These are phyloP conservation scores for Fusarium brevicatenulatum DNA, from an alignment of 2,329 filamentous ascomycete species.

Conservation along the genomic window DNA sequence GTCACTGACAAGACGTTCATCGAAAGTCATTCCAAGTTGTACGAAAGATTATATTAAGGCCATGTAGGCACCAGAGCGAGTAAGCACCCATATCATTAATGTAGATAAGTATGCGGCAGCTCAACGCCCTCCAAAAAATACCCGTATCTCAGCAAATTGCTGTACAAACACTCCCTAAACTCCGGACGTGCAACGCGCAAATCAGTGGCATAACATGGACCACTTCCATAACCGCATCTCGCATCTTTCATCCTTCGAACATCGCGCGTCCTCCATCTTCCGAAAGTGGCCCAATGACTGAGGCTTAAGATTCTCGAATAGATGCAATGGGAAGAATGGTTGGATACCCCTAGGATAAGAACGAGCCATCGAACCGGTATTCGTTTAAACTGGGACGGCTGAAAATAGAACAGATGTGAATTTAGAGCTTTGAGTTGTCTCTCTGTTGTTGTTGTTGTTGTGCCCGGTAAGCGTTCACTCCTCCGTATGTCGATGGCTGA, in stretches of 20 bases:
- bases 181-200: neutral
- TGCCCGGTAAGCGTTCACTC: slow-evolving; percentile 44
- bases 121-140: neutral
- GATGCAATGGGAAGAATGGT: neutral
- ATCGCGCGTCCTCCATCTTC: neutral
- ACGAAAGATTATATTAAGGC: neutral
- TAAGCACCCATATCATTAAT: neutral
- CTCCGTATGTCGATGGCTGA: slow-evolving; percentile 33
- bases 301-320: neutral
- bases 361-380: neutral
- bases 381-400: fast-evolving
- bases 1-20: neutral
- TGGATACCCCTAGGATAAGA: too few relatives aligned
- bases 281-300: neutral
- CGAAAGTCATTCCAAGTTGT: neutral
- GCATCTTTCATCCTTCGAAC: neutral
- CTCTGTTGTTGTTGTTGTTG: slow-evolving; percentile 1
- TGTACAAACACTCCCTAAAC: neutral
- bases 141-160: neutral
- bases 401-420: neutral
- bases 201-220: neutral
- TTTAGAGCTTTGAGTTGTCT: neutral
- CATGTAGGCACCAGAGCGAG: neutral
- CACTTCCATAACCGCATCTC: neutral
- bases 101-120: neutral